Evolutionary conservation across 495 filamentous ascomycete species (phyloP).

Genomic region (Neurospora sp.): DNA sequence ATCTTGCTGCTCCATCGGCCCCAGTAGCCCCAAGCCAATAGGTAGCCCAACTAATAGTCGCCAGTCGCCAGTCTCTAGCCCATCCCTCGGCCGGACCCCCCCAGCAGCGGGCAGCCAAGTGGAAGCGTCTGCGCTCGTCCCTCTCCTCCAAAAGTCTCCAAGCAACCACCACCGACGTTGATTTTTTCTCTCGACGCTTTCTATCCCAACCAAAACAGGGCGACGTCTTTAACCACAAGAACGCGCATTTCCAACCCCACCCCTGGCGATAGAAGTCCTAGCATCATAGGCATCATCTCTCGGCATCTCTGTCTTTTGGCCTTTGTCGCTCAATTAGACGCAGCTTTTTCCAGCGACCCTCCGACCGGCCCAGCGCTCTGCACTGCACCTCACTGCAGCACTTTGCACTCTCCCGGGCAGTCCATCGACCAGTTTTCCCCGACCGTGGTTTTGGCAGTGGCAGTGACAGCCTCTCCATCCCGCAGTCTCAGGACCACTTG

Average conservation of each 20-base stretch:
- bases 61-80: background rate
- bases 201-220: constrained; percentile 12
- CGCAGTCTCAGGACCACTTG: constrained; percentile 6
- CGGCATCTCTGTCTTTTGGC: constrained; percentile 8
- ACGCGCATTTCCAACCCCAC: constrained; percentile 9
- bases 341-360: constrained; percentile 13
- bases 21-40: background rate
- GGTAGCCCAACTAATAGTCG: background rate
- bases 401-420: background rate
- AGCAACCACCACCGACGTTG: constrained; percentile 16
- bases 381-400: constrained; percentile 7
- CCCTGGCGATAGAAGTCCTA: constrained; percentile 20
- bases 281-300: constrained; percentile 11
- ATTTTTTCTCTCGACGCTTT: constrained; percentile 17
- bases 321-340: constrained; percentile 15
- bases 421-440: constrained; percentile 14
- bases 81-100: background rate
- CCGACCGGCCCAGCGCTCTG: constrained; percentile 9
- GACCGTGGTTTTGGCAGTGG: constrained; percentile 18
- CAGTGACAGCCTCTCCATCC: constrained; percentile 1
- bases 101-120: background rate
- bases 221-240: constrained; percentile 17
- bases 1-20: background rate
- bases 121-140: background rate
- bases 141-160: constrained; percentile 23